These are phyloP conservation scores for Lepidium sativum DNA, from an alignment of 345 rosid species.

Conservation along the genomic window DNA sequence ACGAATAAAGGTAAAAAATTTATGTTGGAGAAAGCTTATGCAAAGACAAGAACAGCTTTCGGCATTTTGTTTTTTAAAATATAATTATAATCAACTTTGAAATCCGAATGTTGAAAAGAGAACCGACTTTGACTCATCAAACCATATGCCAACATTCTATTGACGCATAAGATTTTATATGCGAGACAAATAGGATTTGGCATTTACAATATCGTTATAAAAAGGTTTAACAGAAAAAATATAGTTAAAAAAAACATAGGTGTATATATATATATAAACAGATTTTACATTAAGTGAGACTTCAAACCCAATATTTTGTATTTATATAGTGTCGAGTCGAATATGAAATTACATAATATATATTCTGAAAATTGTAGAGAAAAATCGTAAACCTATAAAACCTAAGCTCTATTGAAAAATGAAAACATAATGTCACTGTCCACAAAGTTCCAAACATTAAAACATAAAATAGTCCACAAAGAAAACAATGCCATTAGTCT, in stretches of 20 bases:
- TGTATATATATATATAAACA: neutral
- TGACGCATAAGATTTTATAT: neutral
- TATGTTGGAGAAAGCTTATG: slow-evolving; percentile 21
- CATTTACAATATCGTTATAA: neutral
- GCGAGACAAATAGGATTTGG: neutral
- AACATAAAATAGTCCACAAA: slow-evolving; percentile 17
- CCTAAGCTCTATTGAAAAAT: slow-evolving; percentile 8
- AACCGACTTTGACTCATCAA: neutral
- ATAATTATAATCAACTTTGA: slow-evolving; percentile 2
- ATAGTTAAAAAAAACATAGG: neutral
- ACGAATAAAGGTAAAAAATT: slow-evolving; percentile 3
- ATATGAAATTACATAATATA: neutral
- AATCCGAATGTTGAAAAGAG: neutral
- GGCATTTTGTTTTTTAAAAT: slow-evolving; percentile 23
- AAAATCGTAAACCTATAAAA: neutral
- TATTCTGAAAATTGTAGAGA: neutral
- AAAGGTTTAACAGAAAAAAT: neutral
- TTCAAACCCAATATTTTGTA: neutral
- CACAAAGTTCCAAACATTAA: slow-evolving; percentile 26
- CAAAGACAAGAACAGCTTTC: slow-evolving; percentile 26
- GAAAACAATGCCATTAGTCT: slow-evolving; percentile 17
- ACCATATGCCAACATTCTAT: neutral
- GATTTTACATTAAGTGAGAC: neutral
- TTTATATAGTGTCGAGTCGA: neutral
- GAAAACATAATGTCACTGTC: slow-evolving; percentile 7